Conservation (phyloP, 2,329 filamentous ascomycete species). For the Apiospora koreana region DNA sequence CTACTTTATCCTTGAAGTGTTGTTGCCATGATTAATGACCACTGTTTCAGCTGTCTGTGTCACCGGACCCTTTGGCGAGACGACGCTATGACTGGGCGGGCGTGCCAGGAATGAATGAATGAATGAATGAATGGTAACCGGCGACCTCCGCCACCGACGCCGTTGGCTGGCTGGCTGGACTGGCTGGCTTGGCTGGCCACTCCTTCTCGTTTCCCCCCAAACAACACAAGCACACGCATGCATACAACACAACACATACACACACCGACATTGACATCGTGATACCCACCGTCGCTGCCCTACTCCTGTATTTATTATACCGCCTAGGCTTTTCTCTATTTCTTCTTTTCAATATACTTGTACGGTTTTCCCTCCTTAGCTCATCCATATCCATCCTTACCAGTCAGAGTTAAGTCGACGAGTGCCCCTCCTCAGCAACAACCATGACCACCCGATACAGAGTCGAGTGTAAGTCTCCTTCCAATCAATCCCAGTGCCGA, state of each 20-base stretch:
- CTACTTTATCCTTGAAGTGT: neutral
- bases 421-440: neutral
- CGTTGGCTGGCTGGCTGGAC: neutral
- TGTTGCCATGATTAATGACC: neutral
- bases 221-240: neutral
- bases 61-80: neutral
- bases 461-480: conserved; percentile 67
- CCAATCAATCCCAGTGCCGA: conserved; percentile 10
- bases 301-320: neutral
- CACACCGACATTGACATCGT: conserved; percentile 5
- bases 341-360: neutral
- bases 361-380: neutral
- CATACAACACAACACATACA: too few species aligned
- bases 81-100: neutral
- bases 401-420: neutral
- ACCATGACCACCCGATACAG: conserved; percentile 65
- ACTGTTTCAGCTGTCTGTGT: neutral
- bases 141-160: neutral
- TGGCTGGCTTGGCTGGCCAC: neutral
- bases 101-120: neutral
- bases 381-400: neutral
- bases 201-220: neutral
- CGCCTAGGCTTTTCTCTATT: neutral
- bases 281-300: conserved; percentile 4
- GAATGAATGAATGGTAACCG: neutral